Conservation (phyloP, 129 eudicot species). For the Lonicera japonica region DNA sequence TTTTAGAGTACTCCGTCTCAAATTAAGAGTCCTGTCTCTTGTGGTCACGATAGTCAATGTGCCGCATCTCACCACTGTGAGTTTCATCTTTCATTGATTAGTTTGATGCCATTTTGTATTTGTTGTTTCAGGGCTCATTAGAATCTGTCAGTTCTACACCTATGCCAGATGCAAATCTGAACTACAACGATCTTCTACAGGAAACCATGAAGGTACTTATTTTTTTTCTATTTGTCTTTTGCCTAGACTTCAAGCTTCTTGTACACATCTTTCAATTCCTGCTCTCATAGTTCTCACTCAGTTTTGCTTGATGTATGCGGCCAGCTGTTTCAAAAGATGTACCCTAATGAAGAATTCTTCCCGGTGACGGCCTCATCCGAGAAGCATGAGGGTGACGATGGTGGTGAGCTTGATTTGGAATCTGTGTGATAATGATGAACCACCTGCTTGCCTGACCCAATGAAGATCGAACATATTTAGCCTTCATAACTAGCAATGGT, state of each 20-base stretch:
- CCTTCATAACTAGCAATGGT: conserved; percentile 22
- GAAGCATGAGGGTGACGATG: conserved; percentile 36
- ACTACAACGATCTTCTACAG: conserved; percentile 47
- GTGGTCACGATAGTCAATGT: too few relatives aligned
- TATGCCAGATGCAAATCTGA: conserved; percentile 73
- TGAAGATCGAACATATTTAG: not conserved
- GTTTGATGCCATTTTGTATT: not conserved
- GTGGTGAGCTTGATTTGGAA: conserved; percentile 19
- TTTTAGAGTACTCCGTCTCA: too few relatives aligned
- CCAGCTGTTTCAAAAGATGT: conserved; percentile 62
- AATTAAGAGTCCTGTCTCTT: too few relatives aligned
- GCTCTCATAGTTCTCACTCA: not conserved
- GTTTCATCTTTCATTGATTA: not conserved
- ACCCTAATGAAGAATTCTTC: conserved; percentile 66
- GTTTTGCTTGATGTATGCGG: conserved; percentile 2
- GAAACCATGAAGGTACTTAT: conserved; percentile 51
- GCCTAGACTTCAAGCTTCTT: not conserved
- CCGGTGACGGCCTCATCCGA: conserved; percentile 45
- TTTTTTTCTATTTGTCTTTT: not conserved
- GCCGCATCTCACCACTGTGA: too few relatives aligned
- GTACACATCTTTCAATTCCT: not conserved
- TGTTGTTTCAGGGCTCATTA: conserved; percentile 37
- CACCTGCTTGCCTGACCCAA: not conserved
- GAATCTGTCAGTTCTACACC: conserved; percentile 47
- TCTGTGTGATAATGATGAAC: conserved; percentile 5